Conservation (phyloP, 345 rosid species). For the Arabidopsis arenosa region DNA sequence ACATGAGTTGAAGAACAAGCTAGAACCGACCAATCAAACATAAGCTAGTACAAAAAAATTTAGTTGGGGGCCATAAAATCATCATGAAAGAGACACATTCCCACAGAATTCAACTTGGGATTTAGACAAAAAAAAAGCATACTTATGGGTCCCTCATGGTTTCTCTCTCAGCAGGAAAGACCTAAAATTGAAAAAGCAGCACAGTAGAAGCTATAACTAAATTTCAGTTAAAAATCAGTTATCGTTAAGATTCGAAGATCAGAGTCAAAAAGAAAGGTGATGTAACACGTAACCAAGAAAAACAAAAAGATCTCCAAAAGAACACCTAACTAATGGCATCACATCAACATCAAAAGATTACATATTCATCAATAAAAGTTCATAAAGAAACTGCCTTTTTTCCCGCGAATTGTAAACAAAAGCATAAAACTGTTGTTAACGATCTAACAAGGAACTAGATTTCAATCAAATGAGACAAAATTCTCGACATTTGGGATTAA, state of each 20-base stretch:
- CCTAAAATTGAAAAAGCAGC: constrained; percentile 19
- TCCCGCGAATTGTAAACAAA: constrained; percentile 30
- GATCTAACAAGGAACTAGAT: background rate
- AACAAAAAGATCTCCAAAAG: background rate
- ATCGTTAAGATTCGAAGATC: constrained; percentile 16
- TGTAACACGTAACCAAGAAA: constrained; percentile 29
- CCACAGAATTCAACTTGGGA: constrained; percentile 21
- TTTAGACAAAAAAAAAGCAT: constrained; percentile 25
- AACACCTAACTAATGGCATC: constrained; percentile 17
- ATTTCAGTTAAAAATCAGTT: constrained; percentile 38
- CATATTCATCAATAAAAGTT: background rate
- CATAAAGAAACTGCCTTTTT: constrained; percentile 25
- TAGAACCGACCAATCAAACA: constrained; percentile 26
- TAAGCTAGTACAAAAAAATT: constrained; percentile 18
- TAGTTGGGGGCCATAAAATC: constrained; percentile 27
- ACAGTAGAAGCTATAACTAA: constrained; percentile 30
- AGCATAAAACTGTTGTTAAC: constrained; percentile 8
- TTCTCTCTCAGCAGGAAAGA: constrained; percentile 11
- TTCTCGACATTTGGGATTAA: background rate
- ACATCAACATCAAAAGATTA: constrained; percentile 34
- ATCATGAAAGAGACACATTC: constrained; percentile 39
- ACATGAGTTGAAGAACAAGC: constrained; percentile 10
- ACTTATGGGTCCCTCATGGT: constrained; percentile 46
- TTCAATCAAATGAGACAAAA: constrained; percentile 16
- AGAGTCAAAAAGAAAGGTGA: constrained; percentile 31